phyloP scores from a whole-genome alignment of 805 yeast species.

The Metschnikowia aberdeeniae region DNA sequence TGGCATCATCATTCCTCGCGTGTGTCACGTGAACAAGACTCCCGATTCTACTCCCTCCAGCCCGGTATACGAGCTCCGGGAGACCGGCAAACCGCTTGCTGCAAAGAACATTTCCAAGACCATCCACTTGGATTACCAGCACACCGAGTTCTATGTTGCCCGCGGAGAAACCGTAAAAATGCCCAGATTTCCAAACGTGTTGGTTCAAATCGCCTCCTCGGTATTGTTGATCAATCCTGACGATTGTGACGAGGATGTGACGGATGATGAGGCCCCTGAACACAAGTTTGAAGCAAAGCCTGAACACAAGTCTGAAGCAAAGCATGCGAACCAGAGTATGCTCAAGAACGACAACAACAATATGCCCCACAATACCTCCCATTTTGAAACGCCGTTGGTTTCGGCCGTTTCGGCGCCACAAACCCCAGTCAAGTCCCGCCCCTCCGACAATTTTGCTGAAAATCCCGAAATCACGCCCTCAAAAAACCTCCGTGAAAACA shows the following conservation, averaged over 20 bases:
- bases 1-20: constrained; percentile 57
- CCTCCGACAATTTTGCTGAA: too few relatives aligned
- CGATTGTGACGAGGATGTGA: constrained; percentile 40
- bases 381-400: neutral
- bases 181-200: constrained; percentile 58
- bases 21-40: constrained; percentile 29
- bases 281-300: neutral
- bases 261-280: constrained; percentile 38
- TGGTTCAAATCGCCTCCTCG: constrained; percentile 71
- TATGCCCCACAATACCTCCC: neutral
- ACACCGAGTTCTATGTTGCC: constrained; percentile 54
- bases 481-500: constrained; percentile 4
- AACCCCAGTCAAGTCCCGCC: neutral
- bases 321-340: neutral
- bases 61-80: constrained; percentile 19
- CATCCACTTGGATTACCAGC: constrained; percentile 36
- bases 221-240: constrained; percentile 47
- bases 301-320: neutral
- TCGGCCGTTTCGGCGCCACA: neutral
- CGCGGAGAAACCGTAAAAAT: constrained; percentile 61
- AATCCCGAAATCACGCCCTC: neutral
- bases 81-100: constrained; percentile 20
- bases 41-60: constrained; percentile 5
- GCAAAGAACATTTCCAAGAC: constrained; percentile 27
- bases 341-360: constrained; percentile 4